Base-by-base conservation (phyloP, 805 yeast genomes). In the Nakazawaea wickerhamii region DNA sequence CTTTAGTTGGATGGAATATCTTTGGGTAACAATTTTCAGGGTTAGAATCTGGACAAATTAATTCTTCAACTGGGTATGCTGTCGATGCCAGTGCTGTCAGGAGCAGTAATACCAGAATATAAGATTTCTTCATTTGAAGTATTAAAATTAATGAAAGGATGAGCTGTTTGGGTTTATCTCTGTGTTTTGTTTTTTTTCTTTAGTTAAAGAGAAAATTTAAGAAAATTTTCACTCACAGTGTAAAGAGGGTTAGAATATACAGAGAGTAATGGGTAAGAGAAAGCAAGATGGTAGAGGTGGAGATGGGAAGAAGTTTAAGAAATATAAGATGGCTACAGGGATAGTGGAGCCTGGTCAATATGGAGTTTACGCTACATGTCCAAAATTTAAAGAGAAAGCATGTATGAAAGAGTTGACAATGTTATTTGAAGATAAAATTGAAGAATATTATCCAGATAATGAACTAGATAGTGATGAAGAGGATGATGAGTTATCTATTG, bases 281-380 rank as follows among this genome's bases (percentile, higher is more conserved):
- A 14, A 28, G 11, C 30, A 22, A 15, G 36, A 38, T 1, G 22
- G 18, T n/a, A 26, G 38, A 11, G 28, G 30, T 7, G 36, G 28
- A 18, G 27, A 25, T 9, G 44, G 32, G 7, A n/a, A 26, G 26
- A 33, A 36, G 23, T 26, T 25, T 11, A 63, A 62, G 44, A 64
- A 67, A 60, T 76, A 66, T 59, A 75, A 74, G 51, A 49, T 58
- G 5, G 65, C 69, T 15, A 55, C 65, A 2, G 77, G 77, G 7
- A 65, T 77, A 41, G 61, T 90, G 15, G 96, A 90, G 54, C 95
- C 96, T 0, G 83, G 83, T 30, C 84, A 93, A 42, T 66, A 81
- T 30, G 99, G 99, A 0, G 71, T 93, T 0, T 93, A 85, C 61
- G 95, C 89, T 10, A 85, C 98, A 0, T 91, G 97, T 60, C 76